Percentiles rank a stretch among this genome's conserved stretches.
phyloP scores from a whole-genome alignment of 2,329 filamentous ascomycete species.

The Ceratocystis lukuohia region DNA sequence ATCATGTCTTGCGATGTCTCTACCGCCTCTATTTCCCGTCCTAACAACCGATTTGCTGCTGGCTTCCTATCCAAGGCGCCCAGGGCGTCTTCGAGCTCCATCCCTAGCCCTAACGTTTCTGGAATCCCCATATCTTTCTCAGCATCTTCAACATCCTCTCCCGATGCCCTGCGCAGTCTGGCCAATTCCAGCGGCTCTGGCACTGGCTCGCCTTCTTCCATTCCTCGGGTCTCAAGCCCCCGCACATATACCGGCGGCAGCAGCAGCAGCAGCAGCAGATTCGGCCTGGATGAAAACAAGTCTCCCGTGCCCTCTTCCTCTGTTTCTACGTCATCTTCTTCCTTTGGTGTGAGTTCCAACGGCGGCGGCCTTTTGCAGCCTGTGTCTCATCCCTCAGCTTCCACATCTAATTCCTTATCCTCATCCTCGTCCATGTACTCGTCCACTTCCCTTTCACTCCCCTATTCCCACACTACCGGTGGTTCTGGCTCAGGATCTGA shows the following conservation, averaged over 20 bases:
- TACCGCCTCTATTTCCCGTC: slow-evolving; percentile 12
- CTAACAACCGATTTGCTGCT: slow-evolving; percentile 17
- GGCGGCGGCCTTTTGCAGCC: slow-evolving; percentile 13
- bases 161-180: slow-evolving; percentile 15
- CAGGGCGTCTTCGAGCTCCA: slow-evolving; percentile 2
- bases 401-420: slow-evolving; percentile 8
- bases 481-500: slow-evolving; percentile 18
- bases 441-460: not conserved
- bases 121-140: slow-evolving; percentile 11
- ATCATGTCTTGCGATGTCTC: slow-evolving; percentile 17
- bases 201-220: slow-evolving; percentile 17
- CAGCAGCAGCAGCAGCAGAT: not conserved
- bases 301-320: slow-evolving; percentile 7
- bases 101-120: slow-evolving; percentile 13
- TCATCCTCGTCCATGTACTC: not conserved
- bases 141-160: slow-evolving; percentile 8
- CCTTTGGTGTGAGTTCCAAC: slow-evolving; percentile 19
- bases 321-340: slow-evolving; percentile 14
- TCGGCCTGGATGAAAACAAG: slow-evolving; percentile 15
- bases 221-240: slow-evolving; percentile 17
- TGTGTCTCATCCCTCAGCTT: slow-evolving; percentile 10
- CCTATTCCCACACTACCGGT: not conserved
- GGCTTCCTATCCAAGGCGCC: slow-evolving; percentile 15
- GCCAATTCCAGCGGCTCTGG: slow-evolving; percentile 11
- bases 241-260: slow-evolving; percentile 9